These are phyloP conservation scores for Pleomassaria siparia DNA, from an alignment of 2,329 filamentous ascomycete genomes.

Conservation along the genomic window DNA sequence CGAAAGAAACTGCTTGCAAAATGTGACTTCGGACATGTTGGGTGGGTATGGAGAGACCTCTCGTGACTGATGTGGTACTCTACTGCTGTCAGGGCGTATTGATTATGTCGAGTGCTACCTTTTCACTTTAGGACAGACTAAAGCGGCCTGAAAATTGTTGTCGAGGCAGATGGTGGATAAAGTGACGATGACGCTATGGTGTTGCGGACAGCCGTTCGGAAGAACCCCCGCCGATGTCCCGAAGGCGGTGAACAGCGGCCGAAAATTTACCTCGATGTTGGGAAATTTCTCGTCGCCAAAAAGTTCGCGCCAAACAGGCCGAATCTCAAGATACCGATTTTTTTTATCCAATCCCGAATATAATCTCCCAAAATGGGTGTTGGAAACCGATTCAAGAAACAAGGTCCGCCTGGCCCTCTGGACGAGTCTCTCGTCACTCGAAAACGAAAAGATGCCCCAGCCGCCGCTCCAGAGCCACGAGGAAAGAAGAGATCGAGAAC, in stretches of 20 bases:
- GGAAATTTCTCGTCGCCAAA: constrained; percentile 11
- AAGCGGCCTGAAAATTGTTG: too few species aligned
- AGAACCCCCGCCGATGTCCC: constrained; percentile 13
- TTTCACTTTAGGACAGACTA: background rate
- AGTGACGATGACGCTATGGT: constrained; percentile 33
- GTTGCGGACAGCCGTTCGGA: constrained; percentile 18
- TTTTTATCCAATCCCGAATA: constrained; percentile 1
- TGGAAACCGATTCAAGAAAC: constrained; percentile 92
- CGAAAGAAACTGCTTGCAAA: constrained; percentile 80
- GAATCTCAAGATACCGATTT: background rate
- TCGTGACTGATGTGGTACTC: background rate
- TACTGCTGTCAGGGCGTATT: background rate
- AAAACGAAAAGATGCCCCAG: constrained; percentile 81
- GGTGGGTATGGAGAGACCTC: constrained; percentile 1
- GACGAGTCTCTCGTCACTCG: constrained; percentile 74
- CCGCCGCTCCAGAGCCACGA: constrained; percentile 44
- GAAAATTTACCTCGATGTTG: constrained; percentile 26
- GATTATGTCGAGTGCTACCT: constrained; percentile 2
- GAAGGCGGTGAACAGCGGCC: constrained; percentile 25
- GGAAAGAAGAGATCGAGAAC: constrained; percentile 66
- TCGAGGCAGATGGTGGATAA: constrained; percentile 1
- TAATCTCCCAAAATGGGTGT: constrained; percentile 66
- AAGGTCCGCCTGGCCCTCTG: constrained; percentile 80
- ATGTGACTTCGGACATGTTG: constrained; percentile 67
- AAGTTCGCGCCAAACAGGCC: constrained; percentile 18